Conservation (phyloP, 2,329 filamentous ascomycete species). For the Phyllachora maydis region DNA sequence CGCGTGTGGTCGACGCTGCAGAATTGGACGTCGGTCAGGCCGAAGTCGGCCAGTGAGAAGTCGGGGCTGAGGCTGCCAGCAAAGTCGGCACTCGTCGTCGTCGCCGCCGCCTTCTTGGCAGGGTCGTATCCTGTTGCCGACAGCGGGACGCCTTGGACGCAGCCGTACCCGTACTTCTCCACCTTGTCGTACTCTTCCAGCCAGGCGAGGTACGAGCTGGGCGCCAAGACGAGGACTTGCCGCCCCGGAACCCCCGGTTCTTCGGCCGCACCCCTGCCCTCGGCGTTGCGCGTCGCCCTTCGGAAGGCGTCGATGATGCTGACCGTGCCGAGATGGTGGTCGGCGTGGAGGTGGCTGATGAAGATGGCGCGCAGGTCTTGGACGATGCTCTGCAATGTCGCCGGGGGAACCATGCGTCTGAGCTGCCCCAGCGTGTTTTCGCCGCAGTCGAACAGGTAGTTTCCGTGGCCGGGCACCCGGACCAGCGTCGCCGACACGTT, state of each 20-base stretch:
- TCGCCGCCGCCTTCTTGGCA: no score
- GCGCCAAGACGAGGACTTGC: slow-evolving; percentile 48
- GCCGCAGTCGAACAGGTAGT: slow-evolving; percentile 76
- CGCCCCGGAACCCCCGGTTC: no score
- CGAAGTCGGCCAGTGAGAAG: slow-evolving; percentile 7
- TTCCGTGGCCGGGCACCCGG: slow-evolving; percentile 67
- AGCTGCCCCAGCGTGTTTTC: slow-evolving; percentile 86
- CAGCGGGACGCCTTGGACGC: no score
- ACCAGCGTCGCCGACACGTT: slow-evolving; percentile 85
- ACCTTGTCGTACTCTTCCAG: slow-evolving; percentile 61
- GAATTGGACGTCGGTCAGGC: slow-evolving; percentile 46
- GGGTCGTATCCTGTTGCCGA: no score
- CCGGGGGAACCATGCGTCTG: slow-evolving; percentile 50
- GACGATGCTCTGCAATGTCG: no score
- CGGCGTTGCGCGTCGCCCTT: slow-evolving; percentile 17
- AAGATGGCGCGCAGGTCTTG: slow-evolving; percentile 62
- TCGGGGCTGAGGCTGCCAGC: background rate
- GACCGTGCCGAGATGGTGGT: slow-evolving; percentile 80
- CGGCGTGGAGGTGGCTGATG: slow-evolving; percentile 90
- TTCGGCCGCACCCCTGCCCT: no score
- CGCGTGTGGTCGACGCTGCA: slow-evolving; percentile 60
- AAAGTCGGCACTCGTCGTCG: no score
- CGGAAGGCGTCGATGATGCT: slow-evolving; percentile 72
- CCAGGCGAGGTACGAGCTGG: slow-evolving; percentile 52
- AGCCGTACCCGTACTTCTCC: slow-evolving; percentile 46